Conservation (phyloP, 1,139 yeast genomes). For the Lodderomyces theae region DNA sequence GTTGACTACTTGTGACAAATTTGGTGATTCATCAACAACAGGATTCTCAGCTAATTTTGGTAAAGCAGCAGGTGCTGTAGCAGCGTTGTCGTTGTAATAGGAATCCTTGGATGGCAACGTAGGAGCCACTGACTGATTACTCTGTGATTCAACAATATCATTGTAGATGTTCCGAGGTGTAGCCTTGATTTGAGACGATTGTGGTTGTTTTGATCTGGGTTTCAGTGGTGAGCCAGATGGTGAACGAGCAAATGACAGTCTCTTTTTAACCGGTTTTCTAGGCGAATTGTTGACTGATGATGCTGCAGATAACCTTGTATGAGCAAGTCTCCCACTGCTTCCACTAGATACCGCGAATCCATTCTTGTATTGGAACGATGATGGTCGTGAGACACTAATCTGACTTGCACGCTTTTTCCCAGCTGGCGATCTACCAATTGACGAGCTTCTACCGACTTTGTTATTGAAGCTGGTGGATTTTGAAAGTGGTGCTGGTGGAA, state of each 20-base stretch:
- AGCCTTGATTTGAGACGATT: conserved; percentile 24
- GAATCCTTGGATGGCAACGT: conserved; percentile 42
- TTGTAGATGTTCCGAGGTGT: conserved; percentile 47
- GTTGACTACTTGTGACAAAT: conserved; percentile 32
- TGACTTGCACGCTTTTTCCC: conserved; percentile 46
- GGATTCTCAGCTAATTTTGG: conserved; percentile 20
- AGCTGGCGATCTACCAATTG: conserved; percentile 25
- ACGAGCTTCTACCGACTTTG: conserved; percentile 21
- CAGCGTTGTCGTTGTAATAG: conserved; percentile 8
- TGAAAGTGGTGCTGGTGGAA: too few species aligned
- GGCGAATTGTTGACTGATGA: conserved; percentile 38
- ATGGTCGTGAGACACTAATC: conserved; percentile 56
- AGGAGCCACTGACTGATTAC: conserved; percentile 19
- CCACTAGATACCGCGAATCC: conserved; percentile 12
- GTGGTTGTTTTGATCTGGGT: conserved; percentile 2
- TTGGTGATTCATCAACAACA: conserved; percentile 24
- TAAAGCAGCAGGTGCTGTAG: conserved; percentile 7
- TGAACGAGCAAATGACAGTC: conserved; percentile 18
- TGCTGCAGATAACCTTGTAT: conserved; percentile 21
- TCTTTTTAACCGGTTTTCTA: conserved; percentile 14
- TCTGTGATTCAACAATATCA: conserved; percentile 44
- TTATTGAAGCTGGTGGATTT: conserved; percentile 18
- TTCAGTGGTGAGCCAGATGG: conserved; percentile 16
- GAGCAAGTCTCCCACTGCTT: not conserved
- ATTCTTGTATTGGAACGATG: conserved; percentile 46